Base-by-base conservation (phyloP, 2,329 filamentous ascomycete genomes). In the Cercospora zeina region DNA sequence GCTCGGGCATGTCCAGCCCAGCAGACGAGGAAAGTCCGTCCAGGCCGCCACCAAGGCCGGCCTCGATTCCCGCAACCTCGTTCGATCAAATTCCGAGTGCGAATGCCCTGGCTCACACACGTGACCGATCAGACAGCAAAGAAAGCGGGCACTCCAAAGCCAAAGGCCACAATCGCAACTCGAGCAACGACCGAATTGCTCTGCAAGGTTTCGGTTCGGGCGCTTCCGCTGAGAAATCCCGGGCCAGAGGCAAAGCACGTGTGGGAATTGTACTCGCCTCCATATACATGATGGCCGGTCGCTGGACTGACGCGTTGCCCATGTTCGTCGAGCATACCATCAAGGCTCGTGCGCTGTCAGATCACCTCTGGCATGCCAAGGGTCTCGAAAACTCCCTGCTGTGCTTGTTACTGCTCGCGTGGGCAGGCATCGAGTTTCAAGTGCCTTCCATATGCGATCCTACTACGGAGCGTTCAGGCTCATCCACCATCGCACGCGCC, bases 281-380 rank as follows among this genome's bases (percentile, higher is more conserved):
- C 14, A 81, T 97, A 67, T 96, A 93, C 74, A 84, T 99, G 68
- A 89, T 93, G 75, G 89, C 91, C 58, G 95, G 95, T 27, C 86
- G 92, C 65, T 97, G 95, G 92, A 85, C 83, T 53, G 93, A 97
- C 77, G 93, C 93, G 7, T 76, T 97, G 50, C 89, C 86, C 73
- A 91, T 96, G 72, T 83, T 97, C 21, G 81, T 86, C 9, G 93
- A 97, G 63, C 91, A 89, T 58, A 92, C 90, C 1, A 84, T 85
- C 9, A 86, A 88, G 68, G 89, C 91, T 14, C 89, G 91, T 69
- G 87, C 86, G 37, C 84, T 90, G 62, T 93, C 91, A 70, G 95
- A 99, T 76, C 91, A 96, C 76, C 76, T 97, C n/a, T 99, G 95
- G 93, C 91, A 97, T 77, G 95, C 90, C 16, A 97, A 97, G 77